Evolutionary conservation across 192 early-diverging fungal genomes (phyloP).

Genomic region (Entrophospora sp.): DNA sequence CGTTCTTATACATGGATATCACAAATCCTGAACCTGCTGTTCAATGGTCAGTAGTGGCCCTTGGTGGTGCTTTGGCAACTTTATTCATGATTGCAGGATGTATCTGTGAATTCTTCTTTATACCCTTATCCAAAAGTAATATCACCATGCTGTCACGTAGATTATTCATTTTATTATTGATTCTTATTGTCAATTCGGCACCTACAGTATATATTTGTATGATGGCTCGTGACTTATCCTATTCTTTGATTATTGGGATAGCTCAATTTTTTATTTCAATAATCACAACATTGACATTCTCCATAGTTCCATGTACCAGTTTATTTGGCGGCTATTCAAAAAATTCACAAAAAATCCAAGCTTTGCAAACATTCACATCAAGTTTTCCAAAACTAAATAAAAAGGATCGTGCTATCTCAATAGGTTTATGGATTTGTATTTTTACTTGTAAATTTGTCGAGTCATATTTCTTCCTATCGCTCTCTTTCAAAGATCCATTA

Average conservation of each 20-base stretch:
- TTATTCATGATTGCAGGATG: conserved; percentile 57
- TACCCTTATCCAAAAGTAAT: conserved; percentile 52
- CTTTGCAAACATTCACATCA: conserved; percentile 55
- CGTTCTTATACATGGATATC: conserved; percentile 49
- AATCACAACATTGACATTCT: conserved; percentile 52
- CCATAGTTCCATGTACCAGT: conserved; percentile 56
- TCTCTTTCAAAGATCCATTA: conserved; percentile 71
- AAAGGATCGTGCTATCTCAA: conserved; percentile 59
- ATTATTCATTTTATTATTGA: conserved; percentile 43
- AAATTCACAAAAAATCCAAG: conserved; percentile 31
- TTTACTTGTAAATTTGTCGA: conserved; percentile 71
- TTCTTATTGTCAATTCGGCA: conserved; percentile 52
- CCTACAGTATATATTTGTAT: conserved; percentile 55
- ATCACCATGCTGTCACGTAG: conserved; percentile 42
- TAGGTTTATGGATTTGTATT: conserved; percentile 60
- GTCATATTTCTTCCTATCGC: conserved; percentile 75
- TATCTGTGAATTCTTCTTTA: conserved; percentile 61
- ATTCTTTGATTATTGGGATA: conserved; percentile 52
- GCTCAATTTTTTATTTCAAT: conserved; percentile 62
- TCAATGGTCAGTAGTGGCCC: conserved; percentile 57
- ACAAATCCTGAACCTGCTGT: conserved; percentile 27
- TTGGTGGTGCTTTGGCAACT: conserved; percentile 62
- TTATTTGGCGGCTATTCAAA: conserved; percentile 38
- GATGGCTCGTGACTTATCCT: conserved; percentile 30
- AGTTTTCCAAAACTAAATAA: conserved; percentile 63